These are phyloP conservation scores for Graphiopsis chlorocephala DNA, from an alignment of 2,329 filamentous ascomycete species.

Conservation along the genomic window DNA sequence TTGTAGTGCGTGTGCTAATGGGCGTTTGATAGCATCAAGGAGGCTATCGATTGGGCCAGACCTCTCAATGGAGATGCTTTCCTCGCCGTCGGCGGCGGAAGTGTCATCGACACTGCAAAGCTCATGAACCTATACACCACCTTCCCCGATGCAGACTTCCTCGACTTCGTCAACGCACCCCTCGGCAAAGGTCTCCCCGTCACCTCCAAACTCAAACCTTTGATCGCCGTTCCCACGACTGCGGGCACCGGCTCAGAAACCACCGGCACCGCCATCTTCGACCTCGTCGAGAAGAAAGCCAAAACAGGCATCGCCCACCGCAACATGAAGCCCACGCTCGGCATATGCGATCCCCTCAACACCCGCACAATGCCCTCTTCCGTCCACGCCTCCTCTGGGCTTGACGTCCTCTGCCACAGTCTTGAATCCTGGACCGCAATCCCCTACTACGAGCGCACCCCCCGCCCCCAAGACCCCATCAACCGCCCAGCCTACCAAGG, in stretches of 20 bases:
- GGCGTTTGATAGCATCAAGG: slow-evolving; percentile 64
- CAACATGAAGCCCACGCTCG: slow-evolving; percentile 90
- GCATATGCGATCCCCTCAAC: slow-evolving; percentile 83
- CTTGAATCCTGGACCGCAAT: slow-evolving; percentile 98
- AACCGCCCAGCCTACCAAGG: slow-evolving; percentile 92
- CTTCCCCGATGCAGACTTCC: slow-evolving; percentile 87
- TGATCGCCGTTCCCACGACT: slow-evolving; percentile 81
- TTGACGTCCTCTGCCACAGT: slow-evolving; percentile 93
- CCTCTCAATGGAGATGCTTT: slow-evolving; percentile 82
- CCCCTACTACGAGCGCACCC: slow-evolving; percentile 81
- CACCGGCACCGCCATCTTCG: slow-evolving; percentile 96
- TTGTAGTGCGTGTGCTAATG: neutral
- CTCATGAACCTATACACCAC: slow-evolving; percentile 95
- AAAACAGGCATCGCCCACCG: slow-evolving; percentile 97
- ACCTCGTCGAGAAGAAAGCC: slow-evolving; percentile 81
- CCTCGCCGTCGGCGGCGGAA: slow-evolving; percentile 85
- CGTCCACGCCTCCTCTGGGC: slow-evolving; percentile 84
- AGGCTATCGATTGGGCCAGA: slow-evolving; percentile 84
- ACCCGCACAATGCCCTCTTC: slow-evolving; percentile 93
- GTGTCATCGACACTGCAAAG: slow-evolving; percentile 97
- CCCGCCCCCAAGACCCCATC: slow-evolving; percentile 84
- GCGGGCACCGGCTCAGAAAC: slow-evolving; percentile 90
- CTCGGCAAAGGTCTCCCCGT: slow-evolving; percentile 80
- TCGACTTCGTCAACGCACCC: slow-evolving; percentile 97
- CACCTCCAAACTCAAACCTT: slow-evolving; percentile 65